These are phyloP conservation scores for Camillea tinctor DNA, from an alignment of 2,329 filamentous ascomycete species.

Conservation along the genomic window DNA sequence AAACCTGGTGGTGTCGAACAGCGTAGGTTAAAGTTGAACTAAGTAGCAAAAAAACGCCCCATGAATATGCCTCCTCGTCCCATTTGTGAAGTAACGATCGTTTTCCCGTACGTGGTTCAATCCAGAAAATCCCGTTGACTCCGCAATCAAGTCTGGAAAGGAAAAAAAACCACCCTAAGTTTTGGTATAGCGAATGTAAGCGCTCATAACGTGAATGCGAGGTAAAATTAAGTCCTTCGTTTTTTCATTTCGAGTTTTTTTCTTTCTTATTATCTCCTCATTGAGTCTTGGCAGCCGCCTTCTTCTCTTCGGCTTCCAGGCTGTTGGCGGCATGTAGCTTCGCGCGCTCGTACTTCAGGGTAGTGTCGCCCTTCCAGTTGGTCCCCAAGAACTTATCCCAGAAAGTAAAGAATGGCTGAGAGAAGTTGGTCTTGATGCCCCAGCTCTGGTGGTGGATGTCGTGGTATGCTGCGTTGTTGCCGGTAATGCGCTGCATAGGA, in stretches of 20 bases:
- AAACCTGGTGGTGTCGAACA: neutral
- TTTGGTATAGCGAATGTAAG: neutral
- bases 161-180: neutral
- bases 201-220: neutral
- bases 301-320: conserved; percentile 47
- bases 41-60: neutral
- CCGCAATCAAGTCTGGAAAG: neutral
- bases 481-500: conserved; percentile 84
- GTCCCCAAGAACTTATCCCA: conserved; percentile 86
- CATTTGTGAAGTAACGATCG: neutral
- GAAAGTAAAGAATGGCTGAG: conserved; percentile 91
- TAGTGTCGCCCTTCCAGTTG: conserved; percentile 69
- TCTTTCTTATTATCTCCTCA: conserved; percentile 10
- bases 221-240: neutral
- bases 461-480: conserved; percentile 95
- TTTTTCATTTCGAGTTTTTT: neutral
- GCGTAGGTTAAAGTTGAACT: neutral
- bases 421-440: conserved; percentile 96
- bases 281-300: conserved; percentile 28
- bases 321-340: conserved; percentile 40
- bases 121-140: neutral
- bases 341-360: conserved; percentile 41
- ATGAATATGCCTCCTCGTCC: neutral
- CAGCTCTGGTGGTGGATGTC: conserved; percentile 99
- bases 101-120: neutral